Base-by-base conservation (phyloP, 768 basidiomycete species). In the Hirschioporus abietinus region DNA sequence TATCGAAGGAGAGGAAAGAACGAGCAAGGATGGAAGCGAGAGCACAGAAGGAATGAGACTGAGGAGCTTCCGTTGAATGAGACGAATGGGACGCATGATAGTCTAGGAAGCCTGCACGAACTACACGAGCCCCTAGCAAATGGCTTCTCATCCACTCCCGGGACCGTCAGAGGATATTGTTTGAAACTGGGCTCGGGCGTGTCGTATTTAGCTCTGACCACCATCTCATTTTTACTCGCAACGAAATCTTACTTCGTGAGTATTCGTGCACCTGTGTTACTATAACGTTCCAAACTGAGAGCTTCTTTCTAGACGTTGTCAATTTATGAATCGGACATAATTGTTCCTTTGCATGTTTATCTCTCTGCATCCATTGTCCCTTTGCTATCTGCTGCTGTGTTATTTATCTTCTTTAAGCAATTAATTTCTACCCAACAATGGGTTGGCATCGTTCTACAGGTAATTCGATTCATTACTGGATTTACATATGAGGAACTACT, bases 381-480 rank as follows among this genome's bases (percentile, higher is more conserved):
- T 57, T 30, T 76, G 1, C 66, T 69, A 60, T 71, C 72, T 15
- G 65, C 76, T 20, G 20, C 68, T 23, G 27, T 72, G 23, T 62
- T 73, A 59, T 68, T 68, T 63, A 24, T 70, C 20, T 63, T 75
- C 57, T 65, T 68, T 1, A 71, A 70, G 58, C 70, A 71, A 65
- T 63, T 63, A 8, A 68, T 74, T 60, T 65, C 73, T 36, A 64
- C 70, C 17, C 27, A 69, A 7, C 71, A 74, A 57, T 80, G 74
- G 74, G 74, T 81, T 60, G 72, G 72, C 42, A 65, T 70, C 23
- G 52, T 74, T 30, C 72, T 80, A 10, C 78, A 79, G 70, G 81
- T 81, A 70, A 58, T 72, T 71, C 64, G 61, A 58, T 23, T 20
- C 20, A 10, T 30, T 9, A 20, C 7, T 26, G 25, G 26, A 20